These are phyloP conservation scores for Myxozyma mucilagina DNA, from an alignment of 805 yeast species.

Conservation along the genomic window DNA sequence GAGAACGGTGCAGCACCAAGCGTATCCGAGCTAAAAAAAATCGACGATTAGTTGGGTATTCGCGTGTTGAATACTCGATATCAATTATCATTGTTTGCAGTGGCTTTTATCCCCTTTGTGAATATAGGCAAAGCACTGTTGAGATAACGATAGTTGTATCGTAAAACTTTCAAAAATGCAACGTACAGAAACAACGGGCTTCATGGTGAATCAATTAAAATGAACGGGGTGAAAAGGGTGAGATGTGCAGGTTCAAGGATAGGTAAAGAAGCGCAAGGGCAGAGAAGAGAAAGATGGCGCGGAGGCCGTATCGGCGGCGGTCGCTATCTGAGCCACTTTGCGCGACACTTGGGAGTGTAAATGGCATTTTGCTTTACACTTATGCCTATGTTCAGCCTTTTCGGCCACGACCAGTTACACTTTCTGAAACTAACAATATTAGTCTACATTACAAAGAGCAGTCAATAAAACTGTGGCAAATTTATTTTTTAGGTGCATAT, in stretches of 20 bases:
- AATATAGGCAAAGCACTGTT: background rate
- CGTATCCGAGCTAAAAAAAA: constrained; percentile 42
- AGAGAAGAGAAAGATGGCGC: background rate
- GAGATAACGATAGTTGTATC: background rate
- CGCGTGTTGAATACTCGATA: background rate
- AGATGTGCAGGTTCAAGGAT: background rate
- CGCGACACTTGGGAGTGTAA: background rate
- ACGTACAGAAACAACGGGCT: constrained; percentile 33
- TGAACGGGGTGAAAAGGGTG: background rate
- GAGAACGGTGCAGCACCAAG: constrained; percentile 92
- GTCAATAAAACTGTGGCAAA: background rate
- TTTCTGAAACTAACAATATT: background rate
- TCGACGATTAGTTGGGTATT: background rate
- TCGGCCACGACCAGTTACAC: too few species aligned
- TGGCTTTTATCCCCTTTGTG: background rate
- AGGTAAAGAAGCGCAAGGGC: background rate
- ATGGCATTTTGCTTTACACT: background rate
- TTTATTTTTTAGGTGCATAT: background rate
- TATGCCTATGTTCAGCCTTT: background rate
- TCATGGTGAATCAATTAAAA: constrained; percentile 13
- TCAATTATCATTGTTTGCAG: background rate
- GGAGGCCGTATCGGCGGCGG: background rate
- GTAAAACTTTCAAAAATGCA: background rate
- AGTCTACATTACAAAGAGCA: background rate
- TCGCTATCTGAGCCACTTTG: background rate